Conservation (phyloP, 2,329 filamentous ascomycete species). For the Aspergillus fumigatiaffinis region DNA sequence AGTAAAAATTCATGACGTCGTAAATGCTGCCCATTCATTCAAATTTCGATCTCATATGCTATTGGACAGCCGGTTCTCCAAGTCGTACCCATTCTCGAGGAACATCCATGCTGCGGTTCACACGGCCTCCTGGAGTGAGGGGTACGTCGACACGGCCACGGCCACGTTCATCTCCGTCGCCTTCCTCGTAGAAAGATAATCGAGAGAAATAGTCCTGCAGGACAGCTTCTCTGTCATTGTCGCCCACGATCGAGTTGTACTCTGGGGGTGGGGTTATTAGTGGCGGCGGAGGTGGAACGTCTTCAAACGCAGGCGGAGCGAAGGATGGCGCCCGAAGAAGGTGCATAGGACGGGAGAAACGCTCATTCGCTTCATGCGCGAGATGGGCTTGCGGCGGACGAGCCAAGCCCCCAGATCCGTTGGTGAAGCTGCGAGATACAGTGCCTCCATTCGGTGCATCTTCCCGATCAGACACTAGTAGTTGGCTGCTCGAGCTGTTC, state of each 20-base stretch:
- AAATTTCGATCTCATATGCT: background rate
- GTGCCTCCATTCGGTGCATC: constrained; percentile 20
- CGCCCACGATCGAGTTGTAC: constrained; percentile 75
- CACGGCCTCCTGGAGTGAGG: constrained; percentile 59
- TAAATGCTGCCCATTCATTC: constrained; percentile 1
- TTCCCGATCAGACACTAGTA: constrained; percentile 24
- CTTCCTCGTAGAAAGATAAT: constrained; percentile 64
- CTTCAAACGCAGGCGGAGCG: constrained; percentile 82
- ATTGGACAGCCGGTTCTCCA: constrained; percentile 26
- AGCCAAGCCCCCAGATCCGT: constrained; percentile 38
- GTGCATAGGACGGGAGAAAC: constrained; percentile 69
- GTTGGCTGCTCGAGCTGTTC: constrained; percentile 22
- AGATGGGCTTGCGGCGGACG: constrained; percentile 50
- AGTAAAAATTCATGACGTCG: constrained; percentile 5
- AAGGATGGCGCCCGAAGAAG: constrained; percentile 78
- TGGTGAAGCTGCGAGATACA: constrained; percentile 36
- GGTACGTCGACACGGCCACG: constrained; percentile 52
- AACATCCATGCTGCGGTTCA: constrained; percentile 64
- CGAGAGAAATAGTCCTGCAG: constrained; percentile 85
- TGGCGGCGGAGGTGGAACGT: constrained; percentile 70
- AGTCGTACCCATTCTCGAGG: constrained; percentile 51
- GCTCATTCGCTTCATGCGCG: constrained; percentile 42
- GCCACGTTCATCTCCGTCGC: constrained; percentile 50
- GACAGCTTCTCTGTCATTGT: constrained; percentile 60
- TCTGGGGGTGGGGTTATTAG: constrained; percentile 77